Base-by-base conservation (phyloP, 208 protist genomes). In the Acanthamoeba royreba region DNA sequence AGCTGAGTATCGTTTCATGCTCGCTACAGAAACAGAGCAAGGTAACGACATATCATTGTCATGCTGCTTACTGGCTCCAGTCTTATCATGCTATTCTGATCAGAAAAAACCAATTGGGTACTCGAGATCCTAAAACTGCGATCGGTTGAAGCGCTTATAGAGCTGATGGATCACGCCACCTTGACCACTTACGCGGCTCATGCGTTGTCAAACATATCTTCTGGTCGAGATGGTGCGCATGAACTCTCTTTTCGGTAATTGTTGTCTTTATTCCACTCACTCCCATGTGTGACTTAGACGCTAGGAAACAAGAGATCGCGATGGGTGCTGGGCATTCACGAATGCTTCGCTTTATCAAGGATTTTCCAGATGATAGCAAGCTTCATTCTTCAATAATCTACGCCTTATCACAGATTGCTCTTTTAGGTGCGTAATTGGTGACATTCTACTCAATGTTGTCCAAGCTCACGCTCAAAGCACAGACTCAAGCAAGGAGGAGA, bases 81-180 rank as follows among this genome's bases (percentile, higher is more conserved):
- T 9, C 49, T 19, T 9, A 55, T 81, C 0, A 0, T 43, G 7
- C 22, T 81, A 19, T 28, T 25, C 22, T 11, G 43, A 53, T 8
- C 66, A 90, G 83, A 90, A 55, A 90, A 90, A 66, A 90, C 83
- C 22, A 90, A 90, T 25, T 90, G 83, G 83, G 83, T 90, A 35
- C 83, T 69, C 8, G 83, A 90, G 49, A 90, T 90, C 46, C 83
- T 90, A 17, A 90, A 90, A 28, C 19, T 90, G 52, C n/a, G 83
- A 19, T 11, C 58, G 31, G 53, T 90, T 2, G 53, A 22, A 4
- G 47, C 52, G 25, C 58, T 90, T 52, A 43, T 90, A 45, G 33
- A 28, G 31, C 46, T 90, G 45, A 25, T 90, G 52, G 83, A 66
- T 31, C 83, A 90, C 17, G 49, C 46, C 49, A 90, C 52, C 0